phyloP scores from a whole-genome alignment of 495 filamentous ascomycete genomes.

The Aspergillus panamensis region DNA sequence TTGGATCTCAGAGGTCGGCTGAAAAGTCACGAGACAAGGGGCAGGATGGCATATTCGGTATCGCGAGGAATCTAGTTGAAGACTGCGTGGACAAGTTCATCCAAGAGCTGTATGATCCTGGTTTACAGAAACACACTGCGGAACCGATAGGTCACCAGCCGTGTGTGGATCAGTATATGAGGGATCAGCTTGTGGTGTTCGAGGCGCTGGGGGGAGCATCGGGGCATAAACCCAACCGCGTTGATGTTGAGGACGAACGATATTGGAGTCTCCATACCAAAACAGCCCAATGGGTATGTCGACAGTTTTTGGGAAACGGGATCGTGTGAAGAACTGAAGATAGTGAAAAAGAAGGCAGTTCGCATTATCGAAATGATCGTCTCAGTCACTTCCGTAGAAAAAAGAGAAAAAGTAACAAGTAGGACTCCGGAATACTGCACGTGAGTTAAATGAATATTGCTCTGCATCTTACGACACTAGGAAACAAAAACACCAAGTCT shows the following conservation, averaged over 20 bases:
- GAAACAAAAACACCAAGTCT: background rate
- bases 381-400: background rate
- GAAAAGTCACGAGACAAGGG: background rate
- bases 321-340: background rate
- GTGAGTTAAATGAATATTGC: too few relatives aligned
- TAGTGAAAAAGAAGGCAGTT: conserved; percentile 1
- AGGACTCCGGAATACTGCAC: too few relatives aligned
- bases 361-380: background rate
- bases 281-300: conserved; percentile 73
- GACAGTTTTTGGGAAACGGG: conserved; percentile 31
- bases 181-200: conserved; percentile 80
- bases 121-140: conserved; percentile 2
- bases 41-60: conserved; percentile 27
- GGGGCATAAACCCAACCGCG: background rate
- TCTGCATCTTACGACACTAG: too few relatives aligned
- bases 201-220: conserved; percentile 57
- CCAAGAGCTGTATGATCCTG: conserved; percentile 47
- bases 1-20: background rate
- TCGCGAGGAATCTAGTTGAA: conserved; percentile 38
- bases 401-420: too few relatives aligned
- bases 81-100: conserved; percentile 56
- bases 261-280: conserved; percentile 64
- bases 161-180: conserved; percentile 65
- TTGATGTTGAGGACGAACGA: conserved; percentile 30
- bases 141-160: conserved; percentile 13